Conservation (phyloP, 306 rosid genomes). For the Calophaca sinica region DNA sequence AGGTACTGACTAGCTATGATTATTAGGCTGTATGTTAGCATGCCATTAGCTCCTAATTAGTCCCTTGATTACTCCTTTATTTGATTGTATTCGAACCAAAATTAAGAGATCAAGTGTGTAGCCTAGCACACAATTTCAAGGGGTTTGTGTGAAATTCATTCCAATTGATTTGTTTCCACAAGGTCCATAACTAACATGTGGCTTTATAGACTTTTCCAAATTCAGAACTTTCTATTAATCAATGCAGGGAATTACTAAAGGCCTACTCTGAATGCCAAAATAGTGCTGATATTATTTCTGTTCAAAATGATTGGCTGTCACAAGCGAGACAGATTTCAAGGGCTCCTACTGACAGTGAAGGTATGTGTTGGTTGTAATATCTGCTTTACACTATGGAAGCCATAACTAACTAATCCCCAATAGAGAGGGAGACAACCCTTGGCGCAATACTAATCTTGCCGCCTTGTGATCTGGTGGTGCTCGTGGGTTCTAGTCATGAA, state of each 20-base stretch:
- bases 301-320: slow-evolving; percentile 87
- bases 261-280: slow-evolving; percentile 85
- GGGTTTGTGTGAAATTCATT: slow-evolving; percentile 36
- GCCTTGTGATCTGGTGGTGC: neutral
- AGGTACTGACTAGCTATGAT: slow-evolving; percentile 1
- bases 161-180: slow-evolving; percentile 23
- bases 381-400: neutral
- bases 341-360: slow-evolving; percentile 60
- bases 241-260: slow-evolving; percentile 82
- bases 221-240: slow-evolving; percentile 7
- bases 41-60: slow-evolving; percentile 30
- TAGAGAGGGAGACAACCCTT: neutral
- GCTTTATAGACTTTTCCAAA: slow-evolving; percentile 14
- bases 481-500: neutral
- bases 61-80: neutral
- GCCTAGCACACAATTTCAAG: neutral
- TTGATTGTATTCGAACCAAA: slow-evolving; percentile 32
- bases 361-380: slow-evolving; percentile 48
- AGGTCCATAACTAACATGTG: neutral
- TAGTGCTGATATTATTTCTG: slow-evolving; percentile 74
- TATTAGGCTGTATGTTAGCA: slow-evolving; percentile 24
- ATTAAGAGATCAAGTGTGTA: slow-evolving; percentile 23
- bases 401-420: slow-evolving; percentile 19
- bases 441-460: neutral
- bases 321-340: slow-evolving; percentile 68